A percentile compares a stretch with the other conserved stretches of the same genome.
Evolutionary conservation across 805 yeast genomes (phyloP).

Genomic region (Ogataea nakhonphanomensis): DNA sequence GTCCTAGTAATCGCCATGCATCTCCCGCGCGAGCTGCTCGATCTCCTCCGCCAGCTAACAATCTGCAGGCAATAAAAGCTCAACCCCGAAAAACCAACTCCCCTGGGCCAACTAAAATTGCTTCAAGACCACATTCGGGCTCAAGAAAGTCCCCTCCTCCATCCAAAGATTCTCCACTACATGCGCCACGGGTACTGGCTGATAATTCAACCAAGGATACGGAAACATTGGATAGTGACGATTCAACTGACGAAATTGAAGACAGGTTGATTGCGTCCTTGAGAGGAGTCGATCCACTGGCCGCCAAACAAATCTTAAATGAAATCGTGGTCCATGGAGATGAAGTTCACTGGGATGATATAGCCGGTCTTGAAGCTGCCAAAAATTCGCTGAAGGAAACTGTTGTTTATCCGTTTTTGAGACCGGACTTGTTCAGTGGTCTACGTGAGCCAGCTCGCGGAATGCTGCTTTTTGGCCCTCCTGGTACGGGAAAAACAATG

Average conservation of each 20-base stretch:
- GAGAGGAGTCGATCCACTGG: slow-evolving; percentile 70
- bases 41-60: slow-evolving; percentile 14
- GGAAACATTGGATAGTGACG: slow-evolving; percentile 28
- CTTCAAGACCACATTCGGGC: slow-evolving; percentile 2
- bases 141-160: slow-evolving; percentile 13
- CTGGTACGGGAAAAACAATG: slow-evolving; percentile 99
- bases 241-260: slow-evolving; percentile 25
- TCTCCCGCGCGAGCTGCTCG: slow-evolving; percentile 15
- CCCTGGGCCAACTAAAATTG: slow-evolving; percentile 11
- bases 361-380: slow-evolving; percentile 89
- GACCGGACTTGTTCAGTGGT: slow-evolving; percentile 91
- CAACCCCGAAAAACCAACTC: slow-evolving; percentile 13
- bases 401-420: slow-evolving; percentile 89
- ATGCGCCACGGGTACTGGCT: slow-evolving; percentile 15
- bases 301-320: slow-evolving; percentile 80
- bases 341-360: slow-evolving; percentile 91
- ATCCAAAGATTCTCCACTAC: slow-evolving; percentile 1
- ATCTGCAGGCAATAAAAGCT: slow-evolving; percentile 1
- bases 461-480: slow-evolving; percentile 96
- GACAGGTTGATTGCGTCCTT: slow-evolving; percentile 42
- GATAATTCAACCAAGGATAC: slow-evolving; percentile 29
- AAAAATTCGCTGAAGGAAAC: slow-evolving; percentile 88
- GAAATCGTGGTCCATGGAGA: slow-evolving; percentile 90
- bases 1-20: slow-evolving; percentile 4
- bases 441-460: slow-evolving; percentile 93